phyloP scores from a whole-genome alignment of 1,139 yeast genomes.

The Starmera stellimalicola region DNA sequence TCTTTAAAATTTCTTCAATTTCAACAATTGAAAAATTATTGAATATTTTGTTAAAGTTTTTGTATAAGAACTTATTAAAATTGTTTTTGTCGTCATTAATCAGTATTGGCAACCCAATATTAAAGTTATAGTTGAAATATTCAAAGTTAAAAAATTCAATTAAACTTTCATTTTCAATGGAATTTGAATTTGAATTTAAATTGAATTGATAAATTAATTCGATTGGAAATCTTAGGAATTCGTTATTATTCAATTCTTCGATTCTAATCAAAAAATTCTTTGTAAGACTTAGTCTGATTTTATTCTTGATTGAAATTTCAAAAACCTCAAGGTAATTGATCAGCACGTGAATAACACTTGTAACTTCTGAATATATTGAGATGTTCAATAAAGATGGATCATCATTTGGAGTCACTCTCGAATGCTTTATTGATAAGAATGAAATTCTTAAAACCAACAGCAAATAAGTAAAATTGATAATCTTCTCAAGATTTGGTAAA shows the following conservation, averaged over 20 bases:
- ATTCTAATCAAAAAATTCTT: constrained; percentile 5
- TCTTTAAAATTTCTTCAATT: not conserved
- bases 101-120: constrained; percentile 13
- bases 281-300: constrained; percentile 8
- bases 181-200: not conserved
- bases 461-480: constrained; percentile 8
- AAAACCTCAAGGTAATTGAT: constrained; percentile 4
- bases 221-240: not conserved
- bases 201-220: not conserved
- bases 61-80: constrained; percentile 6
- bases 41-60: constrained; percentile 1
- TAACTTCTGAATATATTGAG: constrained; percentile 11
- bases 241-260: constrained; percentile 5
- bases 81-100: constrained; percentile 8
- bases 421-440: constrained; percentile 11
- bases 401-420: no score
- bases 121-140: constrained; percentile 6
- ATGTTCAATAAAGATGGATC: constrained; percentile 6
- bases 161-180: constrained; percentile 4
- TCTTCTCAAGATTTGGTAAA: constrained; percentile 7
- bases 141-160: constrained; percentile 10
- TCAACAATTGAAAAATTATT: not conserved
- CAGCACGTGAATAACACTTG: constrained; percentile 10
- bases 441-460: constrained; percentile 11
- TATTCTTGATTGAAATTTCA: constrained; percentile 5